Conservation (phyloP, 305 asterid genomes). For the Rubia peregrina region DNA sequence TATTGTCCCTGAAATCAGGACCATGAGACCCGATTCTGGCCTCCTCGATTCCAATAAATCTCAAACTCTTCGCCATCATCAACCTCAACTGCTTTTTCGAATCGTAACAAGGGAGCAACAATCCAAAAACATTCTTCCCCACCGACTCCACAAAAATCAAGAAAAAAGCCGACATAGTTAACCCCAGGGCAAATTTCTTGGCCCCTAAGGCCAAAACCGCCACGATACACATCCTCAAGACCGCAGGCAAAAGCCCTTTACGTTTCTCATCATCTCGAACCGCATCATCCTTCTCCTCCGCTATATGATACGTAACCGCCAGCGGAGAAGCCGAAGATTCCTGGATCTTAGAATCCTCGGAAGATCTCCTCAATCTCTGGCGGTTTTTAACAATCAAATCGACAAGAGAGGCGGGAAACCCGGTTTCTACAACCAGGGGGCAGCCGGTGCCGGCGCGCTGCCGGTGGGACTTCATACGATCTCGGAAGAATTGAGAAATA, state of each 20-base stretch:
- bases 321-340: slow-evolving; percentile 17
- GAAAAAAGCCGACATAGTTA: slow-evolving; percentile 60
- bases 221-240: slow-evolving; percentile 42
- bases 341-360: neutral
- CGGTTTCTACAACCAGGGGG: slow-evolving; percentile 68
- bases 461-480: slow-evolving; percentile 51
- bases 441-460: slow-evolving; percentile 42
- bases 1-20: slow-evolving; percentile 9
- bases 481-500: slow-evolving; percentile 45
- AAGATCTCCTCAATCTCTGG: slow-evolving; percentile 7
- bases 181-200: slow-evolving; percentile 47
- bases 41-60: slow-evolving; percentile 17
- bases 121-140: slow-evolving; percentile 22
- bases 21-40: neutral
- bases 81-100: slow-evolving; percentile 15
- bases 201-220: slow-evolving; percentile 49
- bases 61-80: slow-evolving; percentile 6
- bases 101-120: slow-evolving; percentile 19
- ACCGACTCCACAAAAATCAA: slow-evolving; percentile 47
- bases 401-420: slow-evolving; percentile 53
- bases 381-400: slow-evolving; percentile 7
- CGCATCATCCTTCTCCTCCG: slow-evolving; percentile 10
- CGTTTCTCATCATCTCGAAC: slow-evolving; percentile 21
- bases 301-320: neutral
- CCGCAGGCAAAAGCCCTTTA: slow-evolving; percentile 29